Evolutionary conservation across 2,329 filamentous ascomycete genomes (phyloP).

Genomic region (Alternaria arborescens): DNA sequence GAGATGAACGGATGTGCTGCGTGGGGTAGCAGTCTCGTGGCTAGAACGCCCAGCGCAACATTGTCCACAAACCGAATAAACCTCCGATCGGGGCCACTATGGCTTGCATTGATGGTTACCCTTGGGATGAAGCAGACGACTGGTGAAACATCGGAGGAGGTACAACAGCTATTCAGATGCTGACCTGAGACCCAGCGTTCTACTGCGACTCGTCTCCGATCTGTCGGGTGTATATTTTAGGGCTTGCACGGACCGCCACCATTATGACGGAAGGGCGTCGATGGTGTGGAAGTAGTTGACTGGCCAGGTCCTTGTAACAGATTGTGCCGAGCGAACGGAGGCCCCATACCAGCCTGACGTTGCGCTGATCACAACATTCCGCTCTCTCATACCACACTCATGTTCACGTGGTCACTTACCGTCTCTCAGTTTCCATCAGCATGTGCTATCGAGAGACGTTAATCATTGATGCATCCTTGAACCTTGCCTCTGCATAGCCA

Average conservation of each 20-base stretch:
- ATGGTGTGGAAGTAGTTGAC: slow-evolving; percentile 16
- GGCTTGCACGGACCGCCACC: slow-evolving; percentile 21
- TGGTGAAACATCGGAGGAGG: slow-evolving; percentile 21
- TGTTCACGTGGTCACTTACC: slow-evolving; percentile 20
- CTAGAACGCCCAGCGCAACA: slow-evolving; percentile 12
- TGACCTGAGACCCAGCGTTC: slow-evolving; percentile 33
- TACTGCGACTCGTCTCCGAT: slow-evolving; percentile 38
- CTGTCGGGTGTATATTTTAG: slow-evolving; percentile 19
- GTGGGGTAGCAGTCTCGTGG: slow-evolving; percentile 5
- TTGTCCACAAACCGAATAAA: slow-evolving; percentile 24
- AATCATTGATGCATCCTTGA: slow-evolving; percentile 15
- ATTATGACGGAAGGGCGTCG: slow-evolving; percentile 20
- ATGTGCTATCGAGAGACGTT: slow-evolving; percentile 35
- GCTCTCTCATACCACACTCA: slow-evolving; percentile 20
- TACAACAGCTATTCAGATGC: slow-evolving; percentile 22
- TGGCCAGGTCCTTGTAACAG: slow-evolving; percentile 9
- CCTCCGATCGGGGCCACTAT: slow-evolving; percentile 26
- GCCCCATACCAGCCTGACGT: slow-evolving; percentile 26
- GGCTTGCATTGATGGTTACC: slow-evolving; percentile 29
- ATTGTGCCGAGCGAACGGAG: slow-evolving; percentile 11
- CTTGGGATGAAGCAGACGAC: slow-evolving; percentile 17
- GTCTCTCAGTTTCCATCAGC: slow-evolving; percentile 35
- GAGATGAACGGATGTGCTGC: slow-evolving; percentile 4
- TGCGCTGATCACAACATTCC: slow-evolving; percentile 27
- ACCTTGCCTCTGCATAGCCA: slow-evolving; percentile 27